These are phyloP conservation scores for Dalbergia cultrata DNA, from an alignment of 306 rosid genomes.

Conservation along the genomic window DNA sequence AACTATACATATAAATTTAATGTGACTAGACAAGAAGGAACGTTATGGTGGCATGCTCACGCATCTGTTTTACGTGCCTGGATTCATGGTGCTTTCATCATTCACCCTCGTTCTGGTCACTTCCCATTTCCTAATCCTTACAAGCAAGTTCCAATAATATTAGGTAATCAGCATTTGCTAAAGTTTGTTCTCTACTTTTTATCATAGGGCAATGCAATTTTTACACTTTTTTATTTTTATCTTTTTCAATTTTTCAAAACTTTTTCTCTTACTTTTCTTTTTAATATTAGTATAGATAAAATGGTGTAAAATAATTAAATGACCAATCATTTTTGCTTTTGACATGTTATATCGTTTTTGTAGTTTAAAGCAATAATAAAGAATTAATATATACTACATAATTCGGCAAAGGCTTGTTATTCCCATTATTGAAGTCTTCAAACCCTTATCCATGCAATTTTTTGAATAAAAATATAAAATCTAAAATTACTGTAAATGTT, in stretches of 20 bases:
- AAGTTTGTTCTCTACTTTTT: too few species aligned
- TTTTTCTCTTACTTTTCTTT: too few species aligned
- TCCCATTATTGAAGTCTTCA: neutral
- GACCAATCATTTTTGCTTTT: too few species aligned
- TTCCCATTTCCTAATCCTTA: slow-evolving; percentile 54
- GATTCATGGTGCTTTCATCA: slow-evolving; percentile 64
- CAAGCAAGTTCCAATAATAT: slow-evolving; percentile 54
- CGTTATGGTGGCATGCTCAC: slow-evolving; percentile 84
- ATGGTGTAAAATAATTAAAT: too few species aligned
- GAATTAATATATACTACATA: too few species aligned
- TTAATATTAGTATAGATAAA: too few species aligned
- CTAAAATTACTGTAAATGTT: neutral
- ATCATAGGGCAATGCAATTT: too few species aligned
- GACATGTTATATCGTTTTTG: too few species aligned
- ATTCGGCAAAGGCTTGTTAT: neutral
- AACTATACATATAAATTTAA: slow-evolving; percentile 59
- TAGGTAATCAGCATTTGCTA: slow-evolving; percentile 46
- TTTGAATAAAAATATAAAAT: neutral
- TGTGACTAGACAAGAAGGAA: slow-evolving; percentile 65
- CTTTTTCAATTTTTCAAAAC: too few species aligned
- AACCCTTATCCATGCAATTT: neutral
- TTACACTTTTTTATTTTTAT: too few species aligned
- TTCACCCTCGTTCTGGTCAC: slow-evolving; percentile 44
- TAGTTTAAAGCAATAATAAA: too few species aligned
- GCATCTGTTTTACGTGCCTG: slow-evolving; percentile 63